Base-by-base conservation (phyloP, 768 basidiomycete species). In the Termitomyces sp. region DNA sequence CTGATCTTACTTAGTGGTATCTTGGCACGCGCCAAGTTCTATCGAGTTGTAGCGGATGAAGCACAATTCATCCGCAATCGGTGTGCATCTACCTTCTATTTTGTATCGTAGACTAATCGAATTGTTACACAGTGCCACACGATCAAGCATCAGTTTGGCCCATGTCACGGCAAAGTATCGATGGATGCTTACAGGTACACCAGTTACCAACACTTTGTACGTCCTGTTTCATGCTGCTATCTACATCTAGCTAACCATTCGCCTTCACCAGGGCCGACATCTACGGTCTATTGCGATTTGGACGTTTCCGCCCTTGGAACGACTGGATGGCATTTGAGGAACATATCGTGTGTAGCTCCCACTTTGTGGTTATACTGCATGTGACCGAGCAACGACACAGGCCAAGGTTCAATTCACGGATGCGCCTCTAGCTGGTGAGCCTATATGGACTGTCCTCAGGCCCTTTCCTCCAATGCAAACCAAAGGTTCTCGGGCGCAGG, bases 161-260 rank as follows among this genome's bases (percentile, higher is more conserved):
- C 77, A 79, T 62, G 73, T 94, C 30, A 75, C 81, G 43, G 70
- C 85, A 0, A 83, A 78, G 58, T 86, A 87, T 62, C 74, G 89
- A 21, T 94, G 91, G 91, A 83, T 84, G 74, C 73, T 92, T 26
- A 91, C 88, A 0, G 87, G 87, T 37, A 89, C 87, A 0, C 87
- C 87, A 1, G 80, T 89, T 10, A 88, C 87, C 0, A 88, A 89
- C 55, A 82, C 84, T 3, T 70, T 84, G 86, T 87, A 62, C 4
- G 76, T 56, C 17, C 26, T 41, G 15, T 11, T 28, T 17, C 23
- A 45, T 23, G 11, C 19, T 6, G 26, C 12, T 38, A 10, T 35
- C 37, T 21, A 21, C 9, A 23, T 53, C 14, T 17, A 26, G 49
- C 26, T 41, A 12, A 40, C 26, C 19, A n/a, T 26, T 4, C 26